These are phyloP conservation scores for Penicillium maclennaniae DNA, from an alignment of 495 filamentous ascomycete species.

Conservation along the genomic window DNA sequence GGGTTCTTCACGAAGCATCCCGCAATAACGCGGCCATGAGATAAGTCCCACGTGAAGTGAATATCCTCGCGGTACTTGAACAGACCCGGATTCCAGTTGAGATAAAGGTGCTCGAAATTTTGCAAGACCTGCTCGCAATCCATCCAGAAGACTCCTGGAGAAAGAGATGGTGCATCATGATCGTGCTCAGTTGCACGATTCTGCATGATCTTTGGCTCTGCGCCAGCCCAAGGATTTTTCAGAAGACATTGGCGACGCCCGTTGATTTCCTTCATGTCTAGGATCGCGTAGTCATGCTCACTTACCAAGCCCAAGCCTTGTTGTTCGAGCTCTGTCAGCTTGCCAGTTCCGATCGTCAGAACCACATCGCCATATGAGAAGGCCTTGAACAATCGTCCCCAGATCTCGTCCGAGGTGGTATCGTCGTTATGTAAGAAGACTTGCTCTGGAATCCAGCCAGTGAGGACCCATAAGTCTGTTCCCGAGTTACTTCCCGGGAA, in stretches of 20 bases:
- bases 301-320: slow-evolving; percentile 73
- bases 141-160: slow-evolving; percentile 88
- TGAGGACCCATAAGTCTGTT: slow-evolving; percentile 85
- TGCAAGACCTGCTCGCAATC: slow-evolving; percentile 76
- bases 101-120: slow-evolving; percentile 89
- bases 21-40: slow-evolving; percentile 48
- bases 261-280: slow-evolving; percentile 68
- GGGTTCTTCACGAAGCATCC: slow-evolving; percentile 74
- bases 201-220: slow-evolving; percentile 30
- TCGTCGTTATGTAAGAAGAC: slow-evolving; percentile 84
- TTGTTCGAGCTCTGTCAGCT: slow-evolving; percentile 68
- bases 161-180: slow-evolving; percentile 20
- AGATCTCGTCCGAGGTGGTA: slow-evolving; percentile 66
- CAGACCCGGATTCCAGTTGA: slow-evolving; percentile 93
- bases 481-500: slow-evolving; percentile 98
- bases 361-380: slow-evolving; percentile 80
- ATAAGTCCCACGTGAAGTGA: slow-evolving; percentile 84
- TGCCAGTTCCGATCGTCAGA: slow-evolving; percentile 85
- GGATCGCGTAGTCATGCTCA: slow-evolving; percentile 91
- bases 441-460: slow-evolving; percentile 96
- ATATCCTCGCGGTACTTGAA: slow-evolving; percentile 79
- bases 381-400: slow-evolving; percentile 69
- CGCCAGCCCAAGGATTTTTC: slow-evolving; percentile 95
- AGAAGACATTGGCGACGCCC: slow-evolving; percentile 67
- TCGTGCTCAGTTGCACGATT: slow-evolving; percentile 3